A percentile compares a stretch with the other conserved stretches of the same genome.
These are phyloP conservation scores for Malus domestica DNA, from an alignment of 306 rosid species.

Conservation along the genomic window DNA sequence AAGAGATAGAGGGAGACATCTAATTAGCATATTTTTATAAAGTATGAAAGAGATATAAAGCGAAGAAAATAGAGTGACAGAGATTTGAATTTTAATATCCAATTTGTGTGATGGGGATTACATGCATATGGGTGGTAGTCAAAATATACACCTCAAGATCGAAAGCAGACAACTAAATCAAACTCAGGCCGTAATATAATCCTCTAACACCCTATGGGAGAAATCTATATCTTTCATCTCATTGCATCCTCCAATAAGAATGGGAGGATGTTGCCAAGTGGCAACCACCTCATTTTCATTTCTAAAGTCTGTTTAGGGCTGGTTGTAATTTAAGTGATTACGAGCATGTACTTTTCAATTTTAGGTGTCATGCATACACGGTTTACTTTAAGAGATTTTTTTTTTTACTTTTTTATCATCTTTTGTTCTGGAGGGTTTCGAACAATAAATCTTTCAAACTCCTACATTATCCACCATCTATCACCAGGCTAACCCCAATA, in stretches of 20 bases:
- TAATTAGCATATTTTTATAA: background rate
- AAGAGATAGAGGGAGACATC: background rate
- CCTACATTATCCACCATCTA: no score
- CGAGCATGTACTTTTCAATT: no score
- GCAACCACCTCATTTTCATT: background rate
- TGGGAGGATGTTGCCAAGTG: background rate
- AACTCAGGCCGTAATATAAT: background rate
- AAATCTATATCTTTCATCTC: slow-evolving; percentile 6
- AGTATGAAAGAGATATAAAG: background rate
- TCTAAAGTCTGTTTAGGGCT: no score
- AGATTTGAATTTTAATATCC: background rate
- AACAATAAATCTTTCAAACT: no score
- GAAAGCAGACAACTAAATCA: background rate
- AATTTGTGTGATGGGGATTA: slow-evolving; percentile 8
- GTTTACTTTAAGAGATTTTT: no score
- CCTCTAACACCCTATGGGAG: background rate
- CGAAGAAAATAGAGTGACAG: background rate
- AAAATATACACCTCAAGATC: background rate
- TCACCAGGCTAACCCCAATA: no score
- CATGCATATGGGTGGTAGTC: background rate
- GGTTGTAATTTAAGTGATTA: no score
- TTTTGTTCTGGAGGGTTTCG: no score
- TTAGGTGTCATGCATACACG: no score
- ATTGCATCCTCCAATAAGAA: slow-evolving; percentile 4
- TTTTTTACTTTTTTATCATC: no score